Evolutionary conservation across 257 asterid species (phyloP).

Genomic region (Ehretia macrophylla): DNA sequence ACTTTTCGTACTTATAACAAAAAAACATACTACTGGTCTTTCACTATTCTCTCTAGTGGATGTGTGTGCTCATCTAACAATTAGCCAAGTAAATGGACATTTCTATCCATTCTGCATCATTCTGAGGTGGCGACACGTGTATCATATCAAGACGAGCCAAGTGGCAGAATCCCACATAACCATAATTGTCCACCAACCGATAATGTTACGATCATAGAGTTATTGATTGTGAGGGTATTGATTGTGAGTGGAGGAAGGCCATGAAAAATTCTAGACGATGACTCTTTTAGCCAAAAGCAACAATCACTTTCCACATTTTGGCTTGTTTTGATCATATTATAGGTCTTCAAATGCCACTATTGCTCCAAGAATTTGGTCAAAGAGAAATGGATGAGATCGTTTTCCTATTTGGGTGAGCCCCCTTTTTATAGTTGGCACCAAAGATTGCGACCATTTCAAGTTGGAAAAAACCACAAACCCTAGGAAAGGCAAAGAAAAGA

Average conservation of each 20-base stretch:
- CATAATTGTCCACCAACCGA: neutral
- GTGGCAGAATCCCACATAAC: constrained; percentile 14
- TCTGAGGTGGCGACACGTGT: constrained; percentile 2
- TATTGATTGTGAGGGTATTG: constrained; percentile 2
- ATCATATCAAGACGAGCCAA: neutral
- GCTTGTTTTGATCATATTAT: neutral
- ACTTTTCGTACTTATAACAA: too few relatives aligned
- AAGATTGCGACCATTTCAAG: constrained; percentile 2
- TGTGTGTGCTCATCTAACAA: too few relatives aligned
- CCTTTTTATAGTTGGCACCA: neutral
- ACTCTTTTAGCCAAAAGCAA: constrained; percentile 6
- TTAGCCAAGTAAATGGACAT: too few relatives aligned
- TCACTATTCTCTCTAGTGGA: too few relatives aligned
- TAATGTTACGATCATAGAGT: constrained; percentile 1
- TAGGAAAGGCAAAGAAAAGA: neutral
- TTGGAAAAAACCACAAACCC: neutral
- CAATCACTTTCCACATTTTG: constrained; percentile 5
- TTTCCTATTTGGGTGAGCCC: constrained; percentile 9
- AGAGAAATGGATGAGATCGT: constrained; percentile 7
- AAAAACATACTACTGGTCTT: too few relatives aligned
- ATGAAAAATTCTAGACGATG: neutral
- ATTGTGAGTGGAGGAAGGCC: constrained; percentile 12
- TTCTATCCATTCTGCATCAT: too few relatives aligned
- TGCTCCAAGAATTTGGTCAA: constrained; percentile 5
- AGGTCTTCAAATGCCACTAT: neutral